Percentiles rank a stretch among this genome's conserved stretches.
phyloP scores from a whole-genome alignment of 768 basidiomycete species.

The Mycena vulgaris region DNA sequence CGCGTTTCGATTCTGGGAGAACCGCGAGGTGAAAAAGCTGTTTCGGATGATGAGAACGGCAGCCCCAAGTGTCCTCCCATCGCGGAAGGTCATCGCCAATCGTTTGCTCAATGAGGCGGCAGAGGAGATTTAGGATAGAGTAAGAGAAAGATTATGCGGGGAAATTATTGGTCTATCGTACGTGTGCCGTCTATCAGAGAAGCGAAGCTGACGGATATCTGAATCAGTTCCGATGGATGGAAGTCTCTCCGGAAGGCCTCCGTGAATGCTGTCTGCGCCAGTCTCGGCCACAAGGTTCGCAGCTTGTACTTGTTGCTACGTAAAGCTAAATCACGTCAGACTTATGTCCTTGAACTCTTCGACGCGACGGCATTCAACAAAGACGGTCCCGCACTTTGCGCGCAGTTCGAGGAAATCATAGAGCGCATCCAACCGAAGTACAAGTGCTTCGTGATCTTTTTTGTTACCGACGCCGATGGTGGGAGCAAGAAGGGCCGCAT shows the following conservation, averaged over 20 bases:
- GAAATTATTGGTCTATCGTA: not conserved
- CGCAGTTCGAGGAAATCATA: constrained; percentile 12
- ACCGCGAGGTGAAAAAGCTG: no score
- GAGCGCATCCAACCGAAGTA: constrained; percentile 15
- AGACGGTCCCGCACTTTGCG: constrained; percentile 11
- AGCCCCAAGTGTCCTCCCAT: constrained; percentile 8
- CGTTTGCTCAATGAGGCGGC: constrained; percentile 18
- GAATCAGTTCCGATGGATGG: constrained; percentile 20
- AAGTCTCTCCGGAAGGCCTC: not conserved
- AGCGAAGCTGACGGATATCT: not conserved
- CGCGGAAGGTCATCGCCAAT: constrained; percentile 14
- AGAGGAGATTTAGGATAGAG: not conserved
- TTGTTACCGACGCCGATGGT: no score
- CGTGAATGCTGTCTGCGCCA: constrained; percentile 4
- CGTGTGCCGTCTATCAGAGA: not conserved
- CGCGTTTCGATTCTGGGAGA: no score
- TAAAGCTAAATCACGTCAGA: not conserved
- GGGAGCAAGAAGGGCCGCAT: constrained; percentile 32
- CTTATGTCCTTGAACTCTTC: constrained; percentile 18
- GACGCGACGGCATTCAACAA: constrained; percentile 15
- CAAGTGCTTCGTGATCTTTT: constrained; percentile 9
- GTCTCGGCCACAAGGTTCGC: not conserved
- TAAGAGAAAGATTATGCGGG: not conserved
- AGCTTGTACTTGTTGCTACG: not conserved
- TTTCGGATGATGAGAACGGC: constrained; percentile 15